Percentiles rank a stretch among this genome's conserved stretches.
Conservation (phyloP, 768 basidiomycete species). For the Neoboletus brunneissimus region DNA sequence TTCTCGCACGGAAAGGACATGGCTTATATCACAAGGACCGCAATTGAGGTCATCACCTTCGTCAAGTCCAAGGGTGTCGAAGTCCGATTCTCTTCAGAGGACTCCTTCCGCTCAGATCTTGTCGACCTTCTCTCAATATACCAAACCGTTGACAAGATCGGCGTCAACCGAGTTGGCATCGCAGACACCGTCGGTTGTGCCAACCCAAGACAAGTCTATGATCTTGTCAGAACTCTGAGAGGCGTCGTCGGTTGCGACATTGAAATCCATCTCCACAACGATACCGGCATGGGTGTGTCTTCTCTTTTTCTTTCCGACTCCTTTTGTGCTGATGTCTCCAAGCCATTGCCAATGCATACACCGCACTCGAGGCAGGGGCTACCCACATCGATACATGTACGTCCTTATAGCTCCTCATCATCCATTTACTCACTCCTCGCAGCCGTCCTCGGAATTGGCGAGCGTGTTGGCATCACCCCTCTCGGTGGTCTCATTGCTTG, state of each 20-base stretch:
- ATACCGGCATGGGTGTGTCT: conserved; percentile 87
- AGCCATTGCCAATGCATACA: conserved; percentile 99
- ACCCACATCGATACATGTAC: conserved; percentile 97
- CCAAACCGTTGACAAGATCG: conserved; percentile 99
- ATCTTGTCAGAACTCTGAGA: conserved; percentile 91
- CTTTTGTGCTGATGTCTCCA: conserved; percentile 6
- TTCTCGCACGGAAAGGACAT: conserved; percentile 99
- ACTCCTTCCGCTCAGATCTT: conserved; percentile 99
- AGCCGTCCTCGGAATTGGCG: conserved; percentile 97
- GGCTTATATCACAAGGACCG: conserved; percentile 98
- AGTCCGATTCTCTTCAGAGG: conserved; percentile 99
- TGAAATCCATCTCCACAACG: conserved; percentile 97
- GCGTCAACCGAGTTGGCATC: conserved; percentile 97
- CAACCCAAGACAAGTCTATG: conserved; percentile 97
- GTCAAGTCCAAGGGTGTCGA: conserved; percentile 99
- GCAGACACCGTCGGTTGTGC: conserved; percentile 99
- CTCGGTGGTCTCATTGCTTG: conserved; percentile 96
- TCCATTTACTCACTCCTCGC: neutral
- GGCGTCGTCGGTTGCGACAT: conserved; percentile 98
- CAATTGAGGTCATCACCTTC: conserved; percentile 97
- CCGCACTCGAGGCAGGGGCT: conserved; percentile 96
- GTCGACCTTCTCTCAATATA: conserved; percentile 98
- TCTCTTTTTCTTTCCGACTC: neutral
- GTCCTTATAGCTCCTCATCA: conserved; percentile 25
- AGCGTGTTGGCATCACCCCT: conserved; percentile 98